Percentiles rank a stretch among this genome's conserved stretches.
phyloP scores from a whole-genome alignment of 108 stramenopile genomes.

The Nannochloropsis granulata region DNA sequence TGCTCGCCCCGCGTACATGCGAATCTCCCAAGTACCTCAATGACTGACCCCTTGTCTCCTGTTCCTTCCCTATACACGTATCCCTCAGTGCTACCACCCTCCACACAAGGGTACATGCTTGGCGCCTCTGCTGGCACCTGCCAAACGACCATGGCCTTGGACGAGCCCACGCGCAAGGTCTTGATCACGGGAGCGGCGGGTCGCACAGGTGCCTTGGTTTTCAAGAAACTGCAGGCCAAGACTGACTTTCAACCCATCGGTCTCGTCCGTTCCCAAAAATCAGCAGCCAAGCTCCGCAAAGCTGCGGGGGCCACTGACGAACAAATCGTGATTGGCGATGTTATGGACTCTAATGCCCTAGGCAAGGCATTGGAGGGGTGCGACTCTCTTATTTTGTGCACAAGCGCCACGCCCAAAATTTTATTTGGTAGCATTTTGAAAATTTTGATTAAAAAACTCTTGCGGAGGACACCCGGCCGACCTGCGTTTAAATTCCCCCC shows the following conservation, averaged over 20 bases:
- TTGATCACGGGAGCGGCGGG: slow-evolving; percentile 27
- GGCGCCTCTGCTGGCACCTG: not conserved
- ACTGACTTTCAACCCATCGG: slow-evolving; percentile 5
- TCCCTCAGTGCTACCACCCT: not conserved
- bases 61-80: too few relatives aligned
- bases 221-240: slow-evolving; percentile 15
- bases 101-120: not conserved
- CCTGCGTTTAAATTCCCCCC: slow-evolving; percentile 49
- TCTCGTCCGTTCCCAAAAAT: slow-evolving; percentile 14
- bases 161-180: not conserved
- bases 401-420: slow-evolving; percentile 57
- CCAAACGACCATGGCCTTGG: not conserved
- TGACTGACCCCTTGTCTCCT: too few relatives aligned
- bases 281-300: not conserved
- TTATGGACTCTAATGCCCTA: slow-evolving; percentile 38
- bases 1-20: too few relatives aligned
- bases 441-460: slow-evolving; percentile 14
- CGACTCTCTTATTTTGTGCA: slow-evolving; percentile 56
- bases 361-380: slow-evolving; percentile 40
- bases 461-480: slow-evolving; percentile 30
- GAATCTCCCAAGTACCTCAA: too few relatives aligned
- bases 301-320: not conserved
- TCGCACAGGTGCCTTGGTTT: slow-evolving; percentile 7
- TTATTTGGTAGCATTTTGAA: not conserved
- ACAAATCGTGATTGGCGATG: slow-evolving; percentile 42